Conservation (phyloP, 2,329 filamentous ascomycete species). For the Pezicula radicicola region DNA sequence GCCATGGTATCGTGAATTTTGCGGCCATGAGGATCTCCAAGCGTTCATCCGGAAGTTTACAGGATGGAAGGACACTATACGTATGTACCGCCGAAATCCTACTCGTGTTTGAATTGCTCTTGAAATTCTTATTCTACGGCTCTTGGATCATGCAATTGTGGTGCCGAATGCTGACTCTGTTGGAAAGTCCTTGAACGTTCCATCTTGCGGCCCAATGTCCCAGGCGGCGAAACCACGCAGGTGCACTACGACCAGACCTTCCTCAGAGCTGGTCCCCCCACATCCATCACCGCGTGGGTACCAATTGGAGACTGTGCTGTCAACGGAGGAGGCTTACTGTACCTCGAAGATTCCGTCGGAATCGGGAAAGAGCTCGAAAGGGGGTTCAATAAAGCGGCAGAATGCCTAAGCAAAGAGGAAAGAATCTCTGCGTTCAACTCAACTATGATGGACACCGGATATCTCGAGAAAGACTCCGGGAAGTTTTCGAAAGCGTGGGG, state of each 20-base stretch:
- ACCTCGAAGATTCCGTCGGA: slow-evolving; percentile 42
- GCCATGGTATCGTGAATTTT: background rate
- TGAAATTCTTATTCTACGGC: no score
- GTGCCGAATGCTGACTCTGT: no score
- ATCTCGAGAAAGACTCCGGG: background rate
- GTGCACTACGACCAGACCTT: slow-evolving; percentile 55
- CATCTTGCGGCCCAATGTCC: slow-evolving; percentile 46
- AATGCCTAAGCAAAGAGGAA: background rate
- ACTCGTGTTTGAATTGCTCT: no score
- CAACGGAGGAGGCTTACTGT: slow-evolving; percentile 56
- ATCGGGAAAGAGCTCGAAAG: background rate
- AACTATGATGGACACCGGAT: background rate
- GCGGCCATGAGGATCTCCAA: slow-evolving; percentile 41
- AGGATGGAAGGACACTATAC: slow-evolving; percentile 52
- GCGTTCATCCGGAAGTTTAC: slow-evolving; percentile 49
- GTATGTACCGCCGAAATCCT: no score
- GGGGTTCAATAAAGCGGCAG: background rate
- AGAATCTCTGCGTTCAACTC: background rate
- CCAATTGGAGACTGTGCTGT: slow-evolving; percentile 48
- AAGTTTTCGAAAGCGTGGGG: background rate
- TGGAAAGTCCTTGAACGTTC: slow-evolving; percentile 54
- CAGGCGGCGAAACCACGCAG: slow-evolving; percentile 46
- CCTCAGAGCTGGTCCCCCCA: slow-evolving; percentile 43
- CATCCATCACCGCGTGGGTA: slow-evolving; percentile 47
- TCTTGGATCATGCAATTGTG: no score